Base-by-base conservation (phyloP, 257 asterid genomes). In the Fraxinus pennsylvanica region DNA sequence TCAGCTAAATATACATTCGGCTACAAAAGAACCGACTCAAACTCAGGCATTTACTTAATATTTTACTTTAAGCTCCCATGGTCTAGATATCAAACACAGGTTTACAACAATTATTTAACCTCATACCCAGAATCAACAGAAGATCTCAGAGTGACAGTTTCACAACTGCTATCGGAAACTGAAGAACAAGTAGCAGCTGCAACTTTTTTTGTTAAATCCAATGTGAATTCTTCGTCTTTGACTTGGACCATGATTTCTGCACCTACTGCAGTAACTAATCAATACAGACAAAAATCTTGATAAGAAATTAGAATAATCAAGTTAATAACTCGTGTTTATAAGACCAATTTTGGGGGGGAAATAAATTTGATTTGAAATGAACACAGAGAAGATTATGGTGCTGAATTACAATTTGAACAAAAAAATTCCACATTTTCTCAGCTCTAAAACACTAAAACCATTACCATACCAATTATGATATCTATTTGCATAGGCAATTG, bases 41-140 rank as follows among this genome's bases (percentile, higher is more conserved):
- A 29, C 41, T 27, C 59, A 71, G 25, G 33, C 43, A 71, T 29
- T 80, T 33, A 68, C 74, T 67, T 68, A 39, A 63, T 17, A 27
- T 77, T 38, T 65, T 74, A 67, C 73, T 61, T 69, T 27, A 65
- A 38, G 69, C 38, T 68, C 19, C 41, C 1, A 71, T 21, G 27
- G 14, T 22, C 33, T 74, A 68, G 57, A 19, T 29, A 72, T 19
- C 30, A 78, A 29, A 80, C 21, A 50, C 22, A 33, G 25, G 69
- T 7, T 33, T 8, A 0, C 15, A 29, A 21, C 4, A 67, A 70
- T 38, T 6, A 22, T 13, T 15, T 70, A 45, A 43, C 29, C 71
- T 38, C 85, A 73, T 88, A 91, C 96, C 87, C 76, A 43, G 91
- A 84, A 67, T 84, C 88, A 73, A 81, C 80, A 19, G 85, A 80